A percentile compares a stretch with the other conserved stretches of the same genome.
phyloP scores from a whole-genome alignment of 768 basidiomycete species.

The Melanogaster broomeanus region DNA sequence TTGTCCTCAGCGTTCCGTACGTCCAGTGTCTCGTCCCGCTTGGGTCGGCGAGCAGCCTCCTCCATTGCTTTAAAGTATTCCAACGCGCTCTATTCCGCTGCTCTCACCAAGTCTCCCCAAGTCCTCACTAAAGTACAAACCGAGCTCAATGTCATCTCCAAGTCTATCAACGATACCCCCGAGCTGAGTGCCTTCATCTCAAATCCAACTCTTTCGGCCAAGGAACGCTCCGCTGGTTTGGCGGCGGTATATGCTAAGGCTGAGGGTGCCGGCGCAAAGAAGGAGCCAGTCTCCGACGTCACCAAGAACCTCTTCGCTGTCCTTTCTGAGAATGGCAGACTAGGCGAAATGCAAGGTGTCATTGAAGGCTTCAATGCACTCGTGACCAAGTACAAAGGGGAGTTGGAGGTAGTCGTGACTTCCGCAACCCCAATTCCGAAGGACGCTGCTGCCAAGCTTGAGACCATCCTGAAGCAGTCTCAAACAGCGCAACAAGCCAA shows the following conservation, averaged over 20 bases:
- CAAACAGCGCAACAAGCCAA: slow-evolving; percentile 87
- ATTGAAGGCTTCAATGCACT: slow-evolving; percentile 92
- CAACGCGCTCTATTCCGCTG: slow-evolving; percentile 77
- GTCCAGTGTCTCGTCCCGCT: slow-evolving; percentile 39
- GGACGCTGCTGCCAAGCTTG: slow-evolving; percentile 76
- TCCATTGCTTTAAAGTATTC: slow-evolving; percentile 83
- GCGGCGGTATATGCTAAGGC: slow-evolving; percentile 64
- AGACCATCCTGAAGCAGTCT: slow-evolving; percentile 83
- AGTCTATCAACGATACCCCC: slow-evolving; percentile 64
- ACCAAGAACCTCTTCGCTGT: slow-evolving; percentile 91
- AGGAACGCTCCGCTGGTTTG: slow-evolving; percentile 74
- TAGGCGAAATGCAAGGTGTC: slow-evolving; percentile 81
- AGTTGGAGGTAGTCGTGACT: slow-evolving; percentile 90
- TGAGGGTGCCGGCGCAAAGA: slow-evolving; percentile 62
- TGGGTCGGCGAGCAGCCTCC: slow-evolving; percentile 68
- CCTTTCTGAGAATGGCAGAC: slow-evolving; percentile 90
- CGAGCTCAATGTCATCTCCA: slow-evolving; percentile 74
- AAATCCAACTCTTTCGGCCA: slow-evolving; percentile 89
- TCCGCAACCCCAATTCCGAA: slow-evolving; percentile 80
- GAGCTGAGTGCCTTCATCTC: slow-evolving; percentile 71
- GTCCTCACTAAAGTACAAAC: slow-evolving; percentile 83
- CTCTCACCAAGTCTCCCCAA: slow-evolving; percentile 80
- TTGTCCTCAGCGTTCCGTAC: slow-evolving; percentile 58
- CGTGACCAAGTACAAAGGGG: slow-evolving; percentile 87
- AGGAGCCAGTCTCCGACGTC: slow-evolving; percentile 77